Evolutionary conservation across 78 protist genomes (phyloP), one percentile per base, ranked within the genome.

Genomic region (Emiliania huxleyi): DNA sequence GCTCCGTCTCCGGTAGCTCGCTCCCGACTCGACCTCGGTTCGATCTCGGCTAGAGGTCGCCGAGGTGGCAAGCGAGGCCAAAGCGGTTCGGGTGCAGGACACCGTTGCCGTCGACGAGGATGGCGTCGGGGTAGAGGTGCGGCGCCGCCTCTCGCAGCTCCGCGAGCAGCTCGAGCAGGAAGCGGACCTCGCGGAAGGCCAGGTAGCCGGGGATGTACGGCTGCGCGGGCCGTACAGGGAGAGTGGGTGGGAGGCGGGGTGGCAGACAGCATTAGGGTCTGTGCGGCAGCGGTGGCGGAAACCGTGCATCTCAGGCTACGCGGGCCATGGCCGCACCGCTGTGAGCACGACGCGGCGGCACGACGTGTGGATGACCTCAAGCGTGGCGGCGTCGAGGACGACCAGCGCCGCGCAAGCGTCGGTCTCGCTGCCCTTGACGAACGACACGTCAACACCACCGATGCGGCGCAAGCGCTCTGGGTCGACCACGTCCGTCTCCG

Each of bases 121-220:
- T 21, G 35, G 42, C 42, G 5, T 92, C 69, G 44, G 94, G 94
- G 73, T 8, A 0, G 37, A 92, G 55, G 18, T 92, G 33, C 37
- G 94, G 94, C 23, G 1, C 26, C 62, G 1, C 5, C 11, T 42
- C 52, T 42, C 35, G 33, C 45, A 48, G 75, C 35, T 49, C 85
- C 0, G 21, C 52, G 33, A 92, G 29, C 37, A 92, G 45, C 2
- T 22, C 43, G 29, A 44, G 37, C 69, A 83, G 23, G 37, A 79
- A 35, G 45, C 40, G 23, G 35, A 44, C 48, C 83, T 92, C 94
- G 37, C 94, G 94, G 35, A 92, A 92, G 33, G 91, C 94, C 43
- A 92, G 94, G 90, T 35, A 92, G 22, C 91, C 91, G n/a, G 91
- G 73, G 21, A 92, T 44, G 79, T 92, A 92, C 8, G 94, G 94